Evolutionary conservation across 192 early-diverging fungal species (phyloP), one percentile per base, ranked within the genome.

Genomic region (Entrophospora sp.): DNA sequence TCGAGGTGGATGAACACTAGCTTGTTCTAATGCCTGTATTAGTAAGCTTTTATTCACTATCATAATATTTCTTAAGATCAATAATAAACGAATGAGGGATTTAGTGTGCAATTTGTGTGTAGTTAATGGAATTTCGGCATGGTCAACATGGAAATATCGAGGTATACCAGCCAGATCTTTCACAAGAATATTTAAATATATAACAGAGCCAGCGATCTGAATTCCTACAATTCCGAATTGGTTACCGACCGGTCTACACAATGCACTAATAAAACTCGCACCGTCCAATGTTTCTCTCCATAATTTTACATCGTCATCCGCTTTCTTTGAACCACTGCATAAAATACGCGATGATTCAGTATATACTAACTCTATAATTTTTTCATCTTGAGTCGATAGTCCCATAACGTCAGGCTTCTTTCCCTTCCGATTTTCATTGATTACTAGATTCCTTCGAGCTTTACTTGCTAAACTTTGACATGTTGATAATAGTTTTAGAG

Each of bases 1-100:
- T 35, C 16, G 30, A 13, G 32, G 32, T n/a, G 32, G 53, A n/a
- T 37, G 28, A 32, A 8, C 4, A 20, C 4, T 20, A n/a, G 53
- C 53, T 57, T 57, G 53, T 57, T 57, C 16, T 57, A 57, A 57
- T 36, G 32, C 53, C 35, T 35, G 28, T 32, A 57, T 35, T 36
- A 57, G 53, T 37, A 57, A 57, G 18, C 53, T 57, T 20, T 57
- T 57, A 35, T 57, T 57, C 20, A 35, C 53, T 25, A 53, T 27
- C 16, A 53, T n/a, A n/a, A 53, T 2, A 53, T 53, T 53, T 27
- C 51, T 27, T 32, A 53, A 53, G 7, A 25, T 53, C 27, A 53
- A 53, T 32, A 53, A 53, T 32, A 53, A 27, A 53, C 30, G 25
- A 31, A 53, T 32, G 20, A 53, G 51, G 20, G 51, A 4, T 53